These are phyloP conservation scores for Volvox carteri DNA, from an alignment of 163 green algal species.

Conservation along the genomic window DNA sequence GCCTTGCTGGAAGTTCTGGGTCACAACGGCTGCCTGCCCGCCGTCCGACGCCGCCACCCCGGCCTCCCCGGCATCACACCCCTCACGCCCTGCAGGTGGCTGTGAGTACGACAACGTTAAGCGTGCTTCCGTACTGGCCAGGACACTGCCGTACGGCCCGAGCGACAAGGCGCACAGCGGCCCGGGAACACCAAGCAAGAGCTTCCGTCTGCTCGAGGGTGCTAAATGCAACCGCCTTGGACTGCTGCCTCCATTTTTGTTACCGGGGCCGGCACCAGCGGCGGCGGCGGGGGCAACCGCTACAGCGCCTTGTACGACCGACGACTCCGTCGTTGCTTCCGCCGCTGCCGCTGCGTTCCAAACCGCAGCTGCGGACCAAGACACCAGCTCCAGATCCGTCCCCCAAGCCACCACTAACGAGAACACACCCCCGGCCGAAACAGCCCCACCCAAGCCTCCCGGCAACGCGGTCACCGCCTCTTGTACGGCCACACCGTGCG, in stretches of 20 bases:
- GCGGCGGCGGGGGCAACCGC: too few relatives aligned
- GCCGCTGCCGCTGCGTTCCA: neutral
- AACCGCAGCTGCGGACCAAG: neutral
- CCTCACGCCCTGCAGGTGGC: neutral
- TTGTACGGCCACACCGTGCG: too few relatives aligned
- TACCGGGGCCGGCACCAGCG: too few relatives aligned
- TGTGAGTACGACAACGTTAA: neutral
- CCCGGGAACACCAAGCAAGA: conserved; percentile 45
- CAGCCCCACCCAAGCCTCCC: too few relatives aligned
- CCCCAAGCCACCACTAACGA: conserved; percentile 38
- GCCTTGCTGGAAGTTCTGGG: too few relatives aligned
- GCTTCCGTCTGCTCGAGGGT: neutral
- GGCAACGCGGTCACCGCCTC: neutral
- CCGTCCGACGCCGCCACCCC: too few relatives aligned
- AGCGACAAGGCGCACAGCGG: neutral
- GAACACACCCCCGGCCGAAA: neutral
- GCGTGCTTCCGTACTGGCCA: neutral
- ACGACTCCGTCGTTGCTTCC: neutral
- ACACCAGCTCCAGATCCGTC: conserved; percentile 40
- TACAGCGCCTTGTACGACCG: too few relatives aligned
- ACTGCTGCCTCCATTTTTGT: too few relatives aligned
- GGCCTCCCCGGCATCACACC: too few relatives aligned
- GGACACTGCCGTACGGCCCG: conserved; percentile 21
- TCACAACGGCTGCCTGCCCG: too few relatives aligned
- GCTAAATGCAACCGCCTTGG: neutral